A percentile compares a stretch with the other conserved stretches of the same genome.
phyloP scores from a whole-genome alignment of 2,329 filamentous ascomycete genomes.

The Colletotrichum scovillei region DNA sequence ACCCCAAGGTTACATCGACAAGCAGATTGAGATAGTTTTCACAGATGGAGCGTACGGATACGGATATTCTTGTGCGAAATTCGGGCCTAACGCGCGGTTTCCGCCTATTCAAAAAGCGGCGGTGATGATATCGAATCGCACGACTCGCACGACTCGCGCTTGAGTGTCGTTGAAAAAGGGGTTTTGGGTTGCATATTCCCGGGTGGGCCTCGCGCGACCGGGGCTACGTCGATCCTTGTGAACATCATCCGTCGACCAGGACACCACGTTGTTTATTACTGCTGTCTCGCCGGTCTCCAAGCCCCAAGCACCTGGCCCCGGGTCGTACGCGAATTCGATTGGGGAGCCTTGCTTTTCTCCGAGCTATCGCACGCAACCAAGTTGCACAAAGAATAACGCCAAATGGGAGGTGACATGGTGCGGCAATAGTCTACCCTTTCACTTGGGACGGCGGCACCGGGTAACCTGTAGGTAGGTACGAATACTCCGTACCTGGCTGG shows the following conservation, averaged over 20 bases:
- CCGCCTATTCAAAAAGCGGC: not conserved
- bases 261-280: slow-evolving; percentile 32
- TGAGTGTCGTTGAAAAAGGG: slow-evolving; percentile 29
- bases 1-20: not conserved
- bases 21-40: not conserved
- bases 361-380: not conserved
- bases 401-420: slow-evolving; percentile 8
- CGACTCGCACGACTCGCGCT: not conserved
- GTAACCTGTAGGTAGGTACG: not conserved
- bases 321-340: not conserved
- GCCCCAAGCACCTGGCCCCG: slow-evolving; percentile 22
- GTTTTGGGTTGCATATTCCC: slow-evolving; percentile 13
- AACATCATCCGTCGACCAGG: slow-evolving; percentile 31
- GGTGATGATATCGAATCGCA: not conserved
- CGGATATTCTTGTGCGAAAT: not conserved
- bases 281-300: slow-evolving; percentile 1
- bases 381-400: slow-evolving; percentile 13
- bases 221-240: slow-evolving; percentile 28
- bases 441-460: slow-evolving; percentile 7
- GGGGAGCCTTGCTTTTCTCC: not conserved
- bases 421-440: not conserved
- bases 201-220: slow-evolving; percentile 10
- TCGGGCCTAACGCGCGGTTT: not conserved
- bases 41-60: not conserved
- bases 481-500: too few species aligned